These are phyloP conservation scores for Hyaloscypha hepaticicola DNA, from an alignment of 495 filamentous ascomycete species.

Conservation along the genomic window DNA sequence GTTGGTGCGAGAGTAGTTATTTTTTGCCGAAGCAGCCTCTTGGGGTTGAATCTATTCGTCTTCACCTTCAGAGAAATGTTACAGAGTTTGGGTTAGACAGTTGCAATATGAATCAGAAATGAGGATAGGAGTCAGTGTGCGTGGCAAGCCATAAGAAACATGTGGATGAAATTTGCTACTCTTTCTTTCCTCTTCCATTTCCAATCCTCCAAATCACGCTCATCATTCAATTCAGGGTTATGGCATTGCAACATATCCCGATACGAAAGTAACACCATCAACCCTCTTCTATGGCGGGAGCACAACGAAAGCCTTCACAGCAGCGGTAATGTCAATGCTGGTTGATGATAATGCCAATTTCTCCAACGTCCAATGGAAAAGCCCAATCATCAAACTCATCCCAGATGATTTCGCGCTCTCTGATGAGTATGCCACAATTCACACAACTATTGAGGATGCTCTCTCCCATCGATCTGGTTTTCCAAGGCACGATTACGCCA, in stretches of 20 bases:
- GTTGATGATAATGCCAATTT: constrained; percentile 41
- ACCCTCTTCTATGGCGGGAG: constrained; percentile 45
- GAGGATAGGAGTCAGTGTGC: no score
- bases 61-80: no score
- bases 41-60: no score
- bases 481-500: constrained; percentile 34
- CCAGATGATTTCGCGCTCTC: constrained; percentile 53
- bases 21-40: no score
- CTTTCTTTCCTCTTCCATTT: neutral
- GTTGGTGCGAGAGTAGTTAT: neutral
- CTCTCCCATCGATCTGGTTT: constrained; percentile 51
- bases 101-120: no score
- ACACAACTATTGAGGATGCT: constrained; percentile 52
- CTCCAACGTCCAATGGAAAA: constrained; percentile 46
- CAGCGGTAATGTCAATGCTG: constrained; percentile 46
- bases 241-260: constrained; percentile 43
- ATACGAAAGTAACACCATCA: constrained; percentile 44
- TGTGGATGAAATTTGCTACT: no score
- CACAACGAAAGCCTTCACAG: constrained; percentile 59
- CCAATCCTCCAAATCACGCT: neutral
- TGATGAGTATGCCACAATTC: constrained; percentile 42
- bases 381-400: constrained; percentile 49
- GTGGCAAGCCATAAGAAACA: no score
- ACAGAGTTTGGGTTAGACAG: no score
- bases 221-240: constrained; percentile 44